Base-by-base conservation (phyloP, 768 basidiomycete species). In the Boletus edulis region DNA sequence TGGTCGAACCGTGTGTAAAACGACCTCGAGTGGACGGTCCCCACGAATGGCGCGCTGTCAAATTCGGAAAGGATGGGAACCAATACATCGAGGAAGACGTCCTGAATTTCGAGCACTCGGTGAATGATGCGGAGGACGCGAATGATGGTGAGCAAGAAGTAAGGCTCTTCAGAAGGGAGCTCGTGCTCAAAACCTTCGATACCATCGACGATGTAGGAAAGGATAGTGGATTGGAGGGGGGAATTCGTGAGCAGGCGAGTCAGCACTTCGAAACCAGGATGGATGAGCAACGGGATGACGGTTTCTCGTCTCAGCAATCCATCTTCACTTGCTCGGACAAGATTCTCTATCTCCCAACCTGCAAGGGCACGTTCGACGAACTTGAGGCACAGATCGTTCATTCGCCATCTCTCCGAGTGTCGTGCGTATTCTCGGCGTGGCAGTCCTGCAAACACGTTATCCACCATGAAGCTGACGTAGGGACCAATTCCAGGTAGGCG, bases 191-290 rank as follows among this genome's bases (percentile, higher is more conserved):
- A 85, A 3, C 86, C 86, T 57, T 85, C 84, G 20, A 89, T 75
- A 0, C 91, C 93, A 22, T 93, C 89, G 7, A 87, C 85, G 52
- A 95, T 76, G 65, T 94, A 91, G 0, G 85, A 82, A 46, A 96
- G 76, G 40, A 98, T 77, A 44, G 79, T 84, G 4, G 79, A 70
- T 67, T 94, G 92, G 4, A 98, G 76, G 0, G 82, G 76, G 0
- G 87, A 83, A 45, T 81, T 81, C 15, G 86, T 87, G 46, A 98
- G 75, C 14, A 98, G 63, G 5, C 91, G 84, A 42, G 86, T 82
- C 72, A 94, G 82, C 52, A 97, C 74, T 52, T 94, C 89, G 66
- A 90, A 93, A 0, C 94, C 96, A 3, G 96, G 94, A 64, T 97
- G 93, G 3, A 81, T 65, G 11, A 88, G 76, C 31, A 84, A 76